Evolutionary conservation across 2,329 filamentous ascomycete species (phyloP).

Genomic region (Pseudogymnoascus sp.): DNA sequence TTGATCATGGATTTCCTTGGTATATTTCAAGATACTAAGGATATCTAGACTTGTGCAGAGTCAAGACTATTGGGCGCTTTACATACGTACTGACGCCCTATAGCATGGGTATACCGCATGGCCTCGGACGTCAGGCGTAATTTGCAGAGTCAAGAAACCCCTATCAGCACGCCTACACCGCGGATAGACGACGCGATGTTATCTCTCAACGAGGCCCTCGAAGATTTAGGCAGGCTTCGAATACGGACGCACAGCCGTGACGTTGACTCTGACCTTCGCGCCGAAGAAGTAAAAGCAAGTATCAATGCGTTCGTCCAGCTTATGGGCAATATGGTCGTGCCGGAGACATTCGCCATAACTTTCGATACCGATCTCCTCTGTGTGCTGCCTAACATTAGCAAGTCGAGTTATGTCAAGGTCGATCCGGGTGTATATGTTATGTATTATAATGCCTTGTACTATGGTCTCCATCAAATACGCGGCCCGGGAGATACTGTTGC

Average conservation of each 20-base stretch:
- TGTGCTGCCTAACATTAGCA: not conserved
- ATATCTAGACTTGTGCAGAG: not conserved
- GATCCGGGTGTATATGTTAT: slow-evolving; percentile 1
- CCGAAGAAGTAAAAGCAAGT: not conserved
- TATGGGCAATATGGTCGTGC: not conserved
- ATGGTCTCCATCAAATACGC: slow-evolving; percentile 1
- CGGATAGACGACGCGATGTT: slow-evolving; percentile 3
- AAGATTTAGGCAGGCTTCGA: slow-evolving; percentile 6
- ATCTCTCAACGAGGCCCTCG: not conserved
- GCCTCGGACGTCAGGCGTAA: slow-evolving; percentile 5
- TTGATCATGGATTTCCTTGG: not conserved
- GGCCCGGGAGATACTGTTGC: not conserved
- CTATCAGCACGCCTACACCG: not conserved
- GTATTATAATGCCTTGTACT: slow-evolving; percentile 8
- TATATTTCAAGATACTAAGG: not conserved
- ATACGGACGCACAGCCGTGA: not conserved
- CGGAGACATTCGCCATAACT: not conserved
- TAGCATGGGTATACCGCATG: slow-evolving; percentile 6
- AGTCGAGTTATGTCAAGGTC: not conserved
- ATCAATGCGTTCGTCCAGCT: not conserved
- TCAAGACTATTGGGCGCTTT: not conserved
- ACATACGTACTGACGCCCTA: not conserved
- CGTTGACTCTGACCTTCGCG: not conserved
- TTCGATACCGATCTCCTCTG: not conserved
- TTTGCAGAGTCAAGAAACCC: slow-evolving; percentile 5